Conservation (phyloP, 106 monocot genomes). For the Dactylorhiza incarnata region DNA sequence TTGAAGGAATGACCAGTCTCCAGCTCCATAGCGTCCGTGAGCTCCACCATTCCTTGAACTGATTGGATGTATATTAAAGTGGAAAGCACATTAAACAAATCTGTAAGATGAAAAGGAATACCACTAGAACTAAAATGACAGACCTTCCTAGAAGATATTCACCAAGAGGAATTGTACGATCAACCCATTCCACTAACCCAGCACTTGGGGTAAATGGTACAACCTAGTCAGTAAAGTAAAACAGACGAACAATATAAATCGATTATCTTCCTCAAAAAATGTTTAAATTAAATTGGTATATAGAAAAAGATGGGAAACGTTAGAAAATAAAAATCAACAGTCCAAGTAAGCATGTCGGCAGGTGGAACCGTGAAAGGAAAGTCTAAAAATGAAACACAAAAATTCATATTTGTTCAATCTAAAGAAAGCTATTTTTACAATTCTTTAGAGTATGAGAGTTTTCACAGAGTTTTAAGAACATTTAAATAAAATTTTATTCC, state of each 20-base stretch:
- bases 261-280: background rate
- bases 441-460: background rate
- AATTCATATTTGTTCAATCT: background rate
- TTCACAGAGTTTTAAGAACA: background rate
- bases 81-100: slow-evolving; percentile 9
- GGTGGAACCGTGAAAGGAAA: background rate
- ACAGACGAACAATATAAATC: background rate
- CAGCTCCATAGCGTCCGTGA: slow-evolving; percentile 78
- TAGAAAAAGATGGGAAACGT: background rate
- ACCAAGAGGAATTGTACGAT: slow-evolving; percentile 91
- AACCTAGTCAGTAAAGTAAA: slow-evolving; percentile 38
- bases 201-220: slow-evolving; percentile 99
- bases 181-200: slow-evolving; percentile 97
- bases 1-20: slow-evolving; percentile 92
- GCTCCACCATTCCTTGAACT: slow-evolving; percentile 91
- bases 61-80: slow-evolving; percentile 5
- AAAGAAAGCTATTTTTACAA: background rate
- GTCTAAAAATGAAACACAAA: background rate
- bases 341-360: background rate
- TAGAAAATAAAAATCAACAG: background rate
- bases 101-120: background rate
- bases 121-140: slow-evolving; percentile 6
- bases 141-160: slow-evolving; percentile 99
- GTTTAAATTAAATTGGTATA: background rate
- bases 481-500: background rate